phyloP scores from a whole-genome alignment of 2,329 filamentous ascomycete species.

The Trichoderma simmonsii region DNA sequence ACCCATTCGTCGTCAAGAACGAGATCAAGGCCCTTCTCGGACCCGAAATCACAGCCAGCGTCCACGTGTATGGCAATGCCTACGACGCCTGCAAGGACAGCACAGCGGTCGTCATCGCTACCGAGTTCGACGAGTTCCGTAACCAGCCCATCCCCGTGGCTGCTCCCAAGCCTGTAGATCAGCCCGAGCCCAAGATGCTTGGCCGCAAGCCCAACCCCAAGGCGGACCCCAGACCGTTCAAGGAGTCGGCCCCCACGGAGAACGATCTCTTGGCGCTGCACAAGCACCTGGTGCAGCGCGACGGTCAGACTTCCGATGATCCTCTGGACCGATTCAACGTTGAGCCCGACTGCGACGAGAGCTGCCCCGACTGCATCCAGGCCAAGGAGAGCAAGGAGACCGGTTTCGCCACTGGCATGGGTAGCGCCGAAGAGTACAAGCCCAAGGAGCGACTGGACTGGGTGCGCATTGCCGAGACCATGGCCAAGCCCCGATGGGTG shows the following conservation, averaged over 20 bases:
- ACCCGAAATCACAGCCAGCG: conserved; percentile 38
- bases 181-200: conserved; percentile 30
- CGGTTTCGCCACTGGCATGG: conserved; percentile 42
- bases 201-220: conserved; percentile 40
- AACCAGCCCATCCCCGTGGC: conserved; percentile 37
- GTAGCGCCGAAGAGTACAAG: conserved; percentile 44
- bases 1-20: conserved; percentile 47
- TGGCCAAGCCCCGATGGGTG: conserved; percentile 53
- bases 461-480: conserved; percentile 46
- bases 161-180: conserved; percentile 27
- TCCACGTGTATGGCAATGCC: conserved; percentile 47
- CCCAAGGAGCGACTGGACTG: conserved; percentile 50
- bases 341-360: conserved; percentile 44
- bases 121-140: conserved; percentile 55
- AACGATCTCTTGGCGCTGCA: conserved; percentile 48
- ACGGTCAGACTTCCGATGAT: conserved; percentile 34
- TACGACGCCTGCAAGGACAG: conserved; percentile 49
- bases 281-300: conserved; percentile 42
- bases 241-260: conserved; percentile 35
- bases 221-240: conserved; percentile 48
- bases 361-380: conserved; percentile 51
- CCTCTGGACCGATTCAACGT: conserved; percentile 45
- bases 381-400: conserved; percentile 38
- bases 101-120: conserved; percentile 53
- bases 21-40: conserved; percentile 48